Conservation (phyloP, 495 filamentous ascomycete species). For the Trichoderma reesei region DNA sequence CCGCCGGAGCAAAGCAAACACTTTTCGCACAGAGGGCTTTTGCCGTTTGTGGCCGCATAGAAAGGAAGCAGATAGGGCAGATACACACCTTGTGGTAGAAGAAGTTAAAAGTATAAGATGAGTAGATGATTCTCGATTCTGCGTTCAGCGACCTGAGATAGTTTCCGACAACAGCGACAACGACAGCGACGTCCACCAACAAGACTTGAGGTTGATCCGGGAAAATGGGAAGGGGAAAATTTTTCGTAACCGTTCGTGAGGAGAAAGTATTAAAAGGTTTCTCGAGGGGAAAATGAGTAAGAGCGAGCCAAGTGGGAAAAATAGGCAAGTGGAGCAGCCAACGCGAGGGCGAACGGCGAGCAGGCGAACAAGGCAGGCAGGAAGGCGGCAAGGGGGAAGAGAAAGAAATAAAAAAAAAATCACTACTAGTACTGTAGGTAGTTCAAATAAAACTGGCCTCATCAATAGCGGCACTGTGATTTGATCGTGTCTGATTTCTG, state of each 20-base stretch:
- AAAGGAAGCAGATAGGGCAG: neutral
- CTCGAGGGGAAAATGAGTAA: too few species aligned
- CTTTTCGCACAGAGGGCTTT: too few species aligned
- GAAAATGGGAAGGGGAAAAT: neutral
- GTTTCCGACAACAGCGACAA: slow-evolving; percentile 3
- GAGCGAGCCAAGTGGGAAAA: neutral
- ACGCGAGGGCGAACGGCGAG: neutral
- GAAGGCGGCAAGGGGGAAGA: too few species aligned
- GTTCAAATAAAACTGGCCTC: too few species aligned
- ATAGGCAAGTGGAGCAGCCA: slow-evolving; percentile 1
- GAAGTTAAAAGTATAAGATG: too few species aligned
- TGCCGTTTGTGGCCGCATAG: slow-evolving; percentile 1
- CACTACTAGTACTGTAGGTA: too few species aligned
- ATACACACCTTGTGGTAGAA: neutral
- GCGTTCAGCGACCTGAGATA: neutral
- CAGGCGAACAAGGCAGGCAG: too few species aligned
- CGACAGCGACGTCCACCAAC: neutral
- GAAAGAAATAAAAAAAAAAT: too few species aligned
- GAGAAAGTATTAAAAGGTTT: too few species aligned
- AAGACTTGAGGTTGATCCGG: neutral
- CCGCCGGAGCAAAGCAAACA: neutral
- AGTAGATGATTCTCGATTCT: too few species aligned
- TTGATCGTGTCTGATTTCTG: neutral
- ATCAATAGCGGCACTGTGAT: neutral
- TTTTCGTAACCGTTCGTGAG: neutral